Evolutionary conservation across 1,284 basidiomycete species (phyloP), one percentile per base, ranked within the genome.

Genomic region (Hemileia vastatrix): DNA sequence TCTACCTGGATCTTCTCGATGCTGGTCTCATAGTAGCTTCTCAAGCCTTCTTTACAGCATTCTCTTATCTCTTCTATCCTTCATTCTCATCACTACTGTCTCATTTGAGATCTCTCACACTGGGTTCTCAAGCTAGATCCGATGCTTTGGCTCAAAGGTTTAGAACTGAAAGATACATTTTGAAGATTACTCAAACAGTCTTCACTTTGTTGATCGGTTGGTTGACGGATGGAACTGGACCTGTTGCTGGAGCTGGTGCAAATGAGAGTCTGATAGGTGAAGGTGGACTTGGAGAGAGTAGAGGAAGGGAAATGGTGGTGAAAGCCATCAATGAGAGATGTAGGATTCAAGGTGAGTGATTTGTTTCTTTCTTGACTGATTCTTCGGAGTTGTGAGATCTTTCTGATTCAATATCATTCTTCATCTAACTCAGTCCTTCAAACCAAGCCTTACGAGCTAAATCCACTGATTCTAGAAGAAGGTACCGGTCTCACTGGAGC

Each of bases 291-390:
- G n/a, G n/a, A n/a, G n/a, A n/a, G 24, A 70, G 68, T 6, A 62
- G 72, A 13, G 73, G 68, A 15, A 58, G 72, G 9, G 69, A 73
- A 44, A n/a, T n/a, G n/a, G n/a, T n/a, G n/a, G n/a, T n/a, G n/a
- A n/a, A n/a, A n/a, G n/a, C n/a, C n/a, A 86, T 98, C 56, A 95
- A 96, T 76, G 92, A 91, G 74, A 86, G 93, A 69, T 81, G 96
- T 48, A 83, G 85, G 47, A 88, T 98, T 68, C 87, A 94, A 72
- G 87, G 92, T 91, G 77, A 78, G 77, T 73, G n/a, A n/a, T n/a
- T n/a, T n/a, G n/a, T n/a, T n/a, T n/a, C n/a, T n/a, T n/a, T n/a
- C n/a, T n/a, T n/a, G n/a, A n/a, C n/a, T n/a, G n/a, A n/a, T n/a
- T n/a, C n/a, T n/a, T n/a, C n/a, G 43, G 11, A 11, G n/a, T n/a